These are phyloP conservation scores for Thelonectria blattea DNA, from an alignment of 2,329 filamentous ascomycete species.

Conservation along the genomic window DNA sequence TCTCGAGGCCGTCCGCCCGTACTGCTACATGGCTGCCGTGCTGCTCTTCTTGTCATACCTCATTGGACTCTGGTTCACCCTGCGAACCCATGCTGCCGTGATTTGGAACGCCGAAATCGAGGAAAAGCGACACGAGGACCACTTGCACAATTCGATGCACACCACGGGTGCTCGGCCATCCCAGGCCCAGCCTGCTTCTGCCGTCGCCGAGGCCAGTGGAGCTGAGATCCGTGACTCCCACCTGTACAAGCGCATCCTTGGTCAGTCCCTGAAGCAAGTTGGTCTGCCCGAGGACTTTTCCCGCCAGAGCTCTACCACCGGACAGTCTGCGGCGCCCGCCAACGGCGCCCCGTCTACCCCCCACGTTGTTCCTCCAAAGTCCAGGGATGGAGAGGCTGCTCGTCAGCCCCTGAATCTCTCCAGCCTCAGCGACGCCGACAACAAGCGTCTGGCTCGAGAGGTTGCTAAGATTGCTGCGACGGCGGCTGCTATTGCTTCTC, in stretches of 20 bases:
- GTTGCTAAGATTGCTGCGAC: conserved; percentile 94
- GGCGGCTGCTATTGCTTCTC: conserved; percentile 83
- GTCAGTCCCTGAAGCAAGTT: conserved; percentile 85
- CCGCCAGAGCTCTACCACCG: conserved; percentile 47
- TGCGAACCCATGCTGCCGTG: conserved; percentile 92
- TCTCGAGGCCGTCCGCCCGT: conserved; percentile 86
- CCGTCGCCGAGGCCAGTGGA: conserved; percentile 52
- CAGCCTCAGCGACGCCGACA: conserved; percentile 82
- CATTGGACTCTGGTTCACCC: conserved; percentile 93
- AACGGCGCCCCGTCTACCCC: conserved; percentile 60
- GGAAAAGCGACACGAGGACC: conserved; percentile 72
- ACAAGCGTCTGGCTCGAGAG: conserved; percentile 79
- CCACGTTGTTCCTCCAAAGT: conserved; percentile 80
- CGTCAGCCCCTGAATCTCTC: conserved; percentile 61
- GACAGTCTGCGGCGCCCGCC: conserved; percentile 39
- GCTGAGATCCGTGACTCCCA: conserved; percentile 84
- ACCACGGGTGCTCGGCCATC: conserved; percentile 43
- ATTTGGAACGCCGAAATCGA: conserved; percentile 92
- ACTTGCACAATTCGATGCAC: conserved; percentile 45
- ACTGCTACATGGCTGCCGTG: conserved; percentile 85
- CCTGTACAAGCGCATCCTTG: conserved; percentile 90
- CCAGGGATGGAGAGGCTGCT: conserved; percentile 49
- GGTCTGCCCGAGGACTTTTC: conserved; percentile 65
- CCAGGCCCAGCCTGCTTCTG: conserved; percentile 41
- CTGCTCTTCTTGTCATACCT: conserved; percentile 91